Evolutionary conservation across 768 basidiomycete species (phyloP), one percentile per base, ranked within the genome.

Genomic region (Scleroderma citrinum): DNA sequence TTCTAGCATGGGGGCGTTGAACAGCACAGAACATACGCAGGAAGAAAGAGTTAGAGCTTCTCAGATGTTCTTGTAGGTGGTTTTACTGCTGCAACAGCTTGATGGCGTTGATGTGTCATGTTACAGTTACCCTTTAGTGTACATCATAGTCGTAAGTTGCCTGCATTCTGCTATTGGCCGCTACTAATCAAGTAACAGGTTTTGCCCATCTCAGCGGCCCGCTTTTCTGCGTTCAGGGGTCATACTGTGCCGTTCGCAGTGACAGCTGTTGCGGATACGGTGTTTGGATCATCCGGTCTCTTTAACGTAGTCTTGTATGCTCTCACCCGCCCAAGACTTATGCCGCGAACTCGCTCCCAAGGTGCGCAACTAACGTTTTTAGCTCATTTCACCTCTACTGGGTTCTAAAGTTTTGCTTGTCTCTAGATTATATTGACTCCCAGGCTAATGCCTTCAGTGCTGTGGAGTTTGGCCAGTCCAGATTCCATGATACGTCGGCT

Each of bases 31-130:
- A 37, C 54, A 24, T 32, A 40, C 17, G 21, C 32, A 37, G 20
- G 38, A 29, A 16, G 56, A 52, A 10, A 64, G 63, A 40, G 55
- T 48, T 17, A 63, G 73, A 23, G 76, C 76, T 10, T 62, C 69
- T 32, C 61, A 71, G 26, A 72, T 77, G 72, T 61, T 77, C n/a
- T 75, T 71, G 76, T 78, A 51, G 59, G 76, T 64, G 17, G 16
- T 23, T 42, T 17, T 43, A 19, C 17, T 14, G 23, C n/a, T 34
- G 16, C 5, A 21, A 26, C 24, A 12, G 12, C 16, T 39, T 42
- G 19, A 17, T 34, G 23, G 13, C 48, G 8, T 45, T 58, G 16
- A 58, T 38, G 8, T 5, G 23, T 40, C 46, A 19, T 30, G 13
- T 24, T 47, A 2, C 49, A 77, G 76, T 52, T 77, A 77, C 50